These are phyloP conservation scores for Buxus sempervirens DNA, from an alignment of 164 flowering plant genomes.

Conservation along the genomic window DNA sequence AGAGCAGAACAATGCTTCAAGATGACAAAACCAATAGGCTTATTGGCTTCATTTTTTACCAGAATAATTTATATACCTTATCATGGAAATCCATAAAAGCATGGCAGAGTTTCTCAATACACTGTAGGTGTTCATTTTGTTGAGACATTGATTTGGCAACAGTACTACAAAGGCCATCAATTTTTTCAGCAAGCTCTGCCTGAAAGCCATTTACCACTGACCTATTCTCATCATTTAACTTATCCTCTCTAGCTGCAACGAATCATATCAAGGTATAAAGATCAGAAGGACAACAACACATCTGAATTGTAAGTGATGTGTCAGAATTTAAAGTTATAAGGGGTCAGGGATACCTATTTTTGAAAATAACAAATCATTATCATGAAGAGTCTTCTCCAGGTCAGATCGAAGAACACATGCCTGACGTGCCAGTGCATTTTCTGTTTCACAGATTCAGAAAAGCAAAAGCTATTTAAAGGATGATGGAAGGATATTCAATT, in stretches of 20 bases:
- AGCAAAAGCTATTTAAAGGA: neutral
- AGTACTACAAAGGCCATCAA: constrained; percentile 57
- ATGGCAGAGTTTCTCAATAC: constrained; percentile 60
- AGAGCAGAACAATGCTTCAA: neutral
- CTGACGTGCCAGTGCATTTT: constrained; percentile 82
- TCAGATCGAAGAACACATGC: constrained; percentile 75
- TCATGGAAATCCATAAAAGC: constrained; percentile 53
- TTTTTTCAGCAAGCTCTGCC: constrained; percentile 51
- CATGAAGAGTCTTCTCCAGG: constrained; percentile 81
- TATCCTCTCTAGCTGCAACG: constrained; percentile 75
- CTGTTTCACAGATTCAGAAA: constrained; percentile 36
- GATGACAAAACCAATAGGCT: neutral
- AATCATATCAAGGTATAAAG: neutral
- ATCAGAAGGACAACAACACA: neutral
- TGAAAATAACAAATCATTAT: constrained; percentile 59
- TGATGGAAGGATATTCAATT: no score
- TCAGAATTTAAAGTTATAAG: neutral
- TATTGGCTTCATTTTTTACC: no score
- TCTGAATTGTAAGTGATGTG: neutral
- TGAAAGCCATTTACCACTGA: constrained; percentile 60
- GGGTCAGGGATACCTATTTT: constrained; percentile 59
- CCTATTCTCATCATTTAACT: constrained; percentile 65
- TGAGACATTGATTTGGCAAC: constrained; percentile 53
- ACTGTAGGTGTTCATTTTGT: constrained; percentile 72
- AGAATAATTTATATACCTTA: constrained; percentile 40